Evolutionary conservation across 2,329 filamentous ascomycete species (phyloP).

Genomic region (Rhynchosporium agropyri): DNA sequence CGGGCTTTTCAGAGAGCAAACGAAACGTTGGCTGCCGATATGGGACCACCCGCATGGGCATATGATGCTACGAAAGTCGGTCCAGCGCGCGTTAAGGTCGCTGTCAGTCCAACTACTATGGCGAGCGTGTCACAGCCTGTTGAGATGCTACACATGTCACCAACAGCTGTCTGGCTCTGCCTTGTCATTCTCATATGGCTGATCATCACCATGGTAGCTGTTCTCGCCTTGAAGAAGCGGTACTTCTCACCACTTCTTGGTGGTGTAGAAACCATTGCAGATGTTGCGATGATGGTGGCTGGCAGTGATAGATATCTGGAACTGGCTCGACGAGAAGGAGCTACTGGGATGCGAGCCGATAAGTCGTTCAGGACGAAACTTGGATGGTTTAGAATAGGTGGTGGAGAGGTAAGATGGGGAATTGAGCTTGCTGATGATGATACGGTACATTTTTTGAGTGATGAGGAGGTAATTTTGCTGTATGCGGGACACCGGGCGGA

Average conservation of each 20-base stretch:
- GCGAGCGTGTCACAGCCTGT: neutral
- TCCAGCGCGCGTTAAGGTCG: neutral
- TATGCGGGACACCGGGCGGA: neutral
- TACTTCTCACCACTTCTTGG: conserved; percentile 8
- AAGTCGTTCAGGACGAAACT: conserved; percentile 4
- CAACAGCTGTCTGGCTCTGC: neutral
- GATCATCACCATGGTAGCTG: neutral
- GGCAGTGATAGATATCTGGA: neutral
- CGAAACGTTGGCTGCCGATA: neutral
- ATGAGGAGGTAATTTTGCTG: neutral
- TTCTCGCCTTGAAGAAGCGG: neutral
- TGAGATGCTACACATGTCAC: neutral
- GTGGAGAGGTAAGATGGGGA: neutral
- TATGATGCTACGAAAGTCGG: neutral
- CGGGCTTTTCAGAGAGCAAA: conserved; percentile 2
- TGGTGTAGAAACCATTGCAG: neutral
- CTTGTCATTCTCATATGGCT: neutral
- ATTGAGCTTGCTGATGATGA: conserved; percentile 11
- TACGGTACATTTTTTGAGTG: neutral
- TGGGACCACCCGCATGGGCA: neutral
- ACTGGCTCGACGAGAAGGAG: neutral
- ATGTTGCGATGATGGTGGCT: conserved; percentile 3
- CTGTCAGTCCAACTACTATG: neutral
- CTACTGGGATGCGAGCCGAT: neutral
- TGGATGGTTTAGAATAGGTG: neutral